Conservation (phyloP, 2,329 filamentous ascomycete species). For the Orbilia blumenaviensis region DNA sequence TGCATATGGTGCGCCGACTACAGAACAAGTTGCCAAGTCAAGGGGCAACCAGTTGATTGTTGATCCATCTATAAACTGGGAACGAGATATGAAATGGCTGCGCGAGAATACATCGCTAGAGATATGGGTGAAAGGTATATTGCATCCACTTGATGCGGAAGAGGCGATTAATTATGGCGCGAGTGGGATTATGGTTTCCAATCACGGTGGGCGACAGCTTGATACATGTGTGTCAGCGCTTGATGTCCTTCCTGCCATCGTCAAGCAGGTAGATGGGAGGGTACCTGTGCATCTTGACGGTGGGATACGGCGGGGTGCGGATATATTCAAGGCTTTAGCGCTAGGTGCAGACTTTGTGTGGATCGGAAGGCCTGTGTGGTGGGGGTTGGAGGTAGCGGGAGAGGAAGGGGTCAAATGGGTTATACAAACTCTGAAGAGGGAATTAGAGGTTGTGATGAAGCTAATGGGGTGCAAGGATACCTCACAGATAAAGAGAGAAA, state of each 20-base stretch:
- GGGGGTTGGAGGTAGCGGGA: constrained; percentile 61
- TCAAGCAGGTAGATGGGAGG: constrained; percentile 69
- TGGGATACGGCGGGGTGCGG: constrained; percentile 67
- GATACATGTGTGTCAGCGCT: constrained; percentile 68
- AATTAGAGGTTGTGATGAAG: constrained; percentile 48
- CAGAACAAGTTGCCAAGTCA: neutral
- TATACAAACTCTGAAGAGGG: constrained; percentile 32
- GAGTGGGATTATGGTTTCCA: constrained; percentile 68
- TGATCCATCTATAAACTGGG: constrained; percentile 65
- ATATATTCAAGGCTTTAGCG: constrained; percentile 69
- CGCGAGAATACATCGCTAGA: constrained; percentile 64
- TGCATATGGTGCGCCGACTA: neutral
- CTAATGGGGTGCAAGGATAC: constrained; percentile 40
- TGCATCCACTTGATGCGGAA: constrained; percentile 65
- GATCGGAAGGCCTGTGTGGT: constrained; percentile 65
- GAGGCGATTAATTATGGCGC: constrained; percentile 63
- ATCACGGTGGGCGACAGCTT: constrained; percentile 69
- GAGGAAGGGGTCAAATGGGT: constrained; percentile 46
- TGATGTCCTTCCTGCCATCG: constrained; percentile 67
- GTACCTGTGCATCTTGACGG: constrained; percentile 72
- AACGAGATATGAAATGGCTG: constrained; percentile 65
- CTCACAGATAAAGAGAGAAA: constrained; percentile 35
- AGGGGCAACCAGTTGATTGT: constrained; percentile 35
- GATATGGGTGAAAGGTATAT: constrained; percentile 65
- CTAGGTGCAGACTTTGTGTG: constrained; percentile 66